These are phyloP conservation scores for Rugonectria rugulosa DNA, from an alignment of 2,329 filamentous ascomycete genomes.

Conservation along the genomic window DNA sequence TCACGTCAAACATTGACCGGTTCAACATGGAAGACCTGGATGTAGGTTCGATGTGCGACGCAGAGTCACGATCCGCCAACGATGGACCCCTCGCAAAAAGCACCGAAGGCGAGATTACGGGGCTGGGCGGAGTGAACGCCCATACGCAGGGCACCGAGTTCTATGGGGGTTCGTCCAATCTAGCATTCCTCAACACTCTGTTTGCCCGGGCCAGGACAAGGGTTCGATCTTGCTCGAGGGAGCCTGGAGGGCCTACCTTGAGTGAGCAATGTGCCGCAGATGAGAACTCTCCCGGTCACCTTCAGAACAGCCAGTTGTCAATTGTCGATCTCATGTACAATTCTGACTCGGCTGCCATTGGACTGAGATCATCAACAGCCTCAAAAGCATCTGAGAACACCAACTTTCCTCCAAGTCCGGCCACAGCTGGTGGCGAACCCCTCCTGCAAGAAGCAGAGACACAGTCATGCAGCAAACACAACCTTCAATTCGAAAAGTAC, in stretches of 20 bases:
- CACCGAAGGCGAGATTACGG: not conserved
- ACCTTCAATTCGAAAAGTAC: not conserved
- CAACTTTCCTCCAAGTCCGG: not conserved
- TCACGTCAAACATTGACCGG: not conserved
- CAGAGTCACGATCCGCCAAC: not conserved
- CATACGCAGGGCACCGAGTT: slow-evolving; percentile 13
- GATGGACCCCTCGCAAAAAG: not conserved
- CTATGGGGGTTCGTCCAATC: slow-evolving; percentile 4
- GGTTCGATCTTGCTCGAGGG: not conserved
- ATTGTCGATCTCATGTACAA: slow-evolving; percentile 10
- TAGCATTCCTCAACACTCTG: slow-evolving; percentile 4
- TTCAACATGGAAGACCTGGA: not conserved
- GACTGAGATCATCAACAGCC: not conserved
- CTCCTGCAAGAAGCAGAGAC: too few species aligned
- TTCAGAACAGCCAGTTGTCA: slow-evolving; percentile 5
- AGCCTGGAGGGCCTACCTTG: not conserved
- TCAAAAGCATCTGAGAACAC: not conserved
- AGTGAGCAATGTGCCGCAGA: not conserved
- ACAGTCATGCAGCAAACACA: not conserved
- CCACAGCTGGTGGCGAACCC: not conserved
- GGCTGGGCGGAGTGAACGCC: not conserved
- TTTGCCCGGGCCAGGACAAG: slow-evolving; percentile 4
- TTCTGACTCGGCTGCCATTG: not conserved
- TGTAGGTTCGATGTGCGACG: not conserved
- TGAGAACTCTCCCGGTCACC: not conserved